Base-by-base conservation (phyloP, 441 rosid genomes). In the Dalechampia spathulata region DNA sequence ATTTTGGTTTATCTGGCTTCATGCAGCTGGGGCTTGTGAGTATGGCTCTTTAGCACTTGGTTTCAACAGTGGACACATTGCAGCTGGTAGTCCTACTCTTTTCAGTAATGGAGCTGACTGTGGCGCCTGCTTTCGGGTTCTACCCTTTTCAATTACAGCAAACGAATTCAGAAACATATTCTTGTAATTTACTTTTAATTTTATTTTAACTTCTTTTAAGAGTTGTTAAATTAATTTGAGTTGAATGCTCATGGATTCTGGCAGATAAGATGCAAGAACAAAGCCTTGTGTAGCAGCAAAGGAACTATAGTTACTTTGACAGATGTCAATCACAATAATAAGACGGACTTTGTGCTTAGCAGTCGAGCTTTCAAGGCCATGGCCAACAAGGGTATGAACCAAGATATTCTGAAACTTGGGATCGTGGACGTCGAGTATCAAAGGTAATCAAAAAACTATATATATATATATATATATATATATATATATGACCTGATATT, bases 11-110 rank as follows among this genome's bases (percentile, higher is more conserved):
- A 37, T 2, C 20, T 49, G 30, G 42, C 44, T 52, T 56, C 55
- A 5, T 68, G 73, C 77, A 88, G 98, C 93, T 52, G 98, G 98
- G 23, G 93, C 89, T 70, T 87, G 98, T 67, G 80, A 86, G 41
- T 91, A 86, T 68, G 95, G 89, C 43, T 81, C 93, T 14, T 26
- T 79, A 59, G 98, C 96, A n/a, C 39, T 77, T 1, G 72, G 63
- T 21, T 82, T 86, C 74, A 77, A 62, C 56, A 69, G 69, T 34
- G 96, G 96, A 37, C 69, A 76, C 55, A 68, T 91, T 13, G 96
- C 96, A 1, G 90, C 83, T 46, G 90, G 63, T 52, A 67, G 71
- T 45, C 70, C 96, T 71, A 73, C 95, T 7, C 69, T 87, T 62
- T 88, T 66, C 79, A 87, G 86, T 70, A 73, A 81, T 39, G 98